phyloP scores from a whole-genome alignment of 768 basidiomycete genomes.

The Hericium alpestre region DNA sequence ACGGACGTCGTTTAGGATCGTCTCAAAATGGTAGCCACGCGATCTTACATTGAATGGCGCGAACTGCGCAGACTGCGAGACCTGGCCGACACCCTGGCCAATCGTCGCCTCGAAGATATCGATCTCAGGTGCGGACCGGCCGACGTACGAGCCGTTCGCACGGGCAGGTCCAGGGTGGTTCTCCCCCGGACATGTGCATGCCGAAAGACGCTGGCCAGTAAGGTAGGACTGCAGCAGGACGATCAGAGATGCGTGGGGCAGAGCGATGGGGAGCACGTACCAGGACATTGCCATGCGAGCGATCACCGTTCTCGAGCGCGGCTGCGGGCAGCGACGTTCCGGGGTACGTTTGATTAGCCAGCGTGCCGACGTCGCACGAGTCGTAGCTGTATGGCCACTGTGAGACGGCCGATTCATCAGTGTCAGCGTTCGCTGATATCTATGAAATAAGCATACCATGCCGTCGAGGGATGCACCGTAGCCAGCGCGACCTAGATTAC shows the following conservation, averaged over 20 bases:
- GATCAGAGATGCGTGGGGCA: not conserved
- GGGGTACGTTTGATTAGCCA: conserved; percentile 62
- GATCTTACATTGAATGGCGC: conserved; percentile 31
- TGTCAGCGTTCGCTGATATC: not conserved
- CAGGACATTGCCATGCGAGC: conserved; percentile 32
- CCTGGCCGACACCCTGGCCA: conserved; percentile 32
- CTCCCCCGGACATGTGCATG: conserved; percentile 82
- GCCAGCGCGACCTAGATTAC: conserved; percentile 80
- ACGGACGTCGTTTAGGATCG: not conserved
- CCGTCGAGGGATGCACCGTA: conserved; percentile 84
- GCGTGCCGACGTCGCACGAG: conserved; percentile 55
- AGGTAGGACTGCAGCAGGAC: conserved; percentile 40
- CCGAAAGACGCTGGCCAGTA: conserved; percentile 73
- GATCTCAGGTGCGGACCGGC: conserved; percentile 80
- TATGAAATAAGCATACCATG: conserved; percentile 35
- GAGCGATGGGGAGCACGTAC: conserved; percentile 16
- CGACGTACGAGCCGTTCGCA: conserved; percentile 63
- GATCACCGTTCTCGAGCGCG: conserved; percentile 50
- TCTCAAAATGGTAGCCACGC: not conserved
- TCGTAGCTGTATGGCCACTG: conserved; percentile 82
- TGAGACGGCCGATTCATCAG: conserved; percentile 1
- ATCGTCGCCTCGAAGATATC: conserved; percentile 83
- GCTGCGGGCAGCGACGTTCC: conserved; percentile 57
- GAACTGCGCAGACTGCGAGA: conserved; percentile 83
- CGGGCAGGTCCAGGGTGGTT: conserved; percentile 81